Conservation (phyloP, 1,284 basidiomycete species). For the Erythrobasidium hasegawianum region DNA sequence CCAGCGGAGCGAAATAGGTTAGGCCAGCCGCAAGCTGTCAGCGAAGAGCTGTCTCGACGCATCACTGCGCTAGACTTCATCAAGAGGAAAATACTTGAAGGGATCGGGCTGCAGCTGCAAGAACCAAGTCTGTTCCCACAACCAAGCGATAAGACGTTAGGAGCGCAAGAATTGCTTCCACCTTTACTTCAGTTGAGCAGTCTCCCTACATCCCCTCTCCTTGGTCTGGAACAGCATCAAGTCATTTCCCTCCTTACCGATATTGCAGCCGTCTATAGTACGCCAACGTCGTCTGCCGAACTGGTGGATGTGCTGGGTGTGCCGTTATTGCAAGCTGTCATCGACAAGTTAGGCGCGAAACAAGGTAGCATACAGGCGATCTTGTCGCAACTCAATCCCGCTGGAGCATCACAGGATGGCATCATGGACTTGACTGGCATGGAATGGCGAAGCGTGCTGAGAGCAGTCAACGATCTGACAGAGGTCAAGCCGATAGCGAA, state of each 20-base stretch:
- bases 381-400: slow-evolving; percentile 3
- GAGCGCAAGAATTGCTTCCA: slow-evolving; percentile 69
- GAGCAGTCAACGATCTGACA: slow-evolving; percentile 73
- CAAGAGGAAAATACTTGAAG: slow-evolving; percentile 77
- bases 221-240: slow-evolving; percentile 49
- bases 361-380: slow-evolving; percentile 18
- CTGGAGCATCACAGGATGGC: not conserved
- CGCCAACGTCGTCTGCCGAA: slow-evolving; percentile 49
- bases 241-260: slow-evolving; percentile 53
- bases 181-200: slow-evolving; percentile 62
- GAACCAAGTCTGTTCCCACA: slow-evolving; percentile 91
- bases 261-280: slow-evolving; percentile 51
- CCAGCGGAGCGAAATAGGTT: slow-evolving; percentile 56
- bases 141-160: slow-evolving; percentile 58
- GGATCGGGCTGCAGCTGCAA: slow-evolving; percentile 82
- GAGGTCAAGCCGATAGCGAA: slow-evolving; percentile 77
- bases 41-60: slow-evolving; percentile 50
- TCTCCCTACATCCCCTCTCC: slow-evolving; percentile 48
- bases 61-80: slow-evolving; percentile 64
- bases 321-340: slow-evolving; percentile 35
- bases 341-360: slow-evolving; percentile 40
- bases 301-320: slow-evolving; percentile 51
- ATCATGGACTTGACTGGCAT: slow-evolving; percentile 47
- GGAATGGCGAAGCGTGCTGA: slow-evolving; percentile 78
- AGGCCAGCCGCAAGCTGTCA: slow-evolving; percentile 59